A percentile compares a stretch with the other conserved stretches of the same genome.
These are phyloP conservation scores for Xylaria sp. DNA, from an alignment of 2,329 filamentous ascomycete species.

Conservation along the genomic window DNA sequence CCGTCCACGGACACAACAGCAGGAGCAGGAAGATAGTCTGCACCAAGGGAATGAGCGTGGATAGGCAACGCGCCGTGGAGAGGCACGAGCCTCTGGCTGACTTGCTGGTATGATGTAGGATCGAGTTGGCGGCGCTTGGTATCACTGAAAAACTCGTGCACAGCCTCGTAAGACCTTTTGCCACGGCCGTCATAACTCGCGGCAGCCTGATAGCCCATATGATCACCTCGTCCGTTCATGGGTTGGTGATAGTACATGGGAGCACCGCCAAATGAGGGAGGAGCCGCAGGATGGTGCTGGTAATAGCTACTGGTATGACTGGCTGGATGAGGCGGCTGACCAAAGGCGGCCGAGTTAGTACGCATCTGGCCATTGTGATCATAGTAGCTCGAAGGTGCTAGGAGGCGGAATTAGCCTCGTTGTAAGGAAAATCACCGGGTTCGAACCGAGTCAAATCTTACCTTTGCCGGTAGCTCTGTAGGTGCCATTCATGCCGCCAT, in stretches of 20 bases:
- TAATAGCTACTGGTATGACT: slow-evolving; percentile 70
- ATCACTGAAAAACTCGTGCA: slow-evolving; percentile 94
- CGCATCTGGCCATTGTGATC: slow-evolving; percentile 74
- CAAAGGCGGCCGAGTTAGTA: slow-evolving; percentile 64
- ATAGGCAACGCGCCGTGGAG: slow-evolving; percentile 78
- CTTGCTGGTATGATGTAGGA: slow-evolving; percentile 87
- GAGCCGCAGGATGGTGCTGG: slow-evolving; percentile 62
- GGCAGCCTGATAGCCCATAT: slow-evolving; percentile 69
- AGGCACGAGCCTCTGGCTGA: slow-evolving; percentile 87
- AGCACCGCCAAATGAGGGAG: slow-evolving; percentile 71
- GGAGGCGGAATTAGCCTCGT: slow-evolving; percentile 57
- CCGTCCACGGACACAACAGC: slow-evolving; percentile 67
- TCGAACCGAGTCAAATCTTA: slow-evolving; percentile 52
- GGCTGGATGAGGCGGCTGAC: slow-evolving; percentile 60
- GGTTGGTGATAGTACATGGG: slow-evolving; percentile 82
- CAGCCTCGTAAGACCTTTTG: slow-evolving; percentile 86
- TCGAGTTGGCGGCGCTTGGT: slow-evolving; percentile 93
- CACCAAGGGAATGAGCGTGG: slow-evolving; percentile 63
- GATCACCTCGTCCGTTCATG: slow-evolving; percentile 68
- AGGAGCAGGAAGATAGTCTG: slow-evolving; percentile 67
- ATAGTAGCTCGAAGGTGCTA: slow-evolving; percentile 69
- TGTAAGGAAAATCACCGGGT: slow-evolving; percentile 47
- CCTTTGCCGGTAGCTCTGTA: slow-evolving; percentile 68
- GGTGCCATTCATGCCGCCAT: slow-evolving; percentile 60
- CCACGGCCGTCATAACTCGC: slow-evolving; percentile 70